Base-by-base conservation (phyloP, 169 alveolate species). In the Plasmodium inui region DNA sequence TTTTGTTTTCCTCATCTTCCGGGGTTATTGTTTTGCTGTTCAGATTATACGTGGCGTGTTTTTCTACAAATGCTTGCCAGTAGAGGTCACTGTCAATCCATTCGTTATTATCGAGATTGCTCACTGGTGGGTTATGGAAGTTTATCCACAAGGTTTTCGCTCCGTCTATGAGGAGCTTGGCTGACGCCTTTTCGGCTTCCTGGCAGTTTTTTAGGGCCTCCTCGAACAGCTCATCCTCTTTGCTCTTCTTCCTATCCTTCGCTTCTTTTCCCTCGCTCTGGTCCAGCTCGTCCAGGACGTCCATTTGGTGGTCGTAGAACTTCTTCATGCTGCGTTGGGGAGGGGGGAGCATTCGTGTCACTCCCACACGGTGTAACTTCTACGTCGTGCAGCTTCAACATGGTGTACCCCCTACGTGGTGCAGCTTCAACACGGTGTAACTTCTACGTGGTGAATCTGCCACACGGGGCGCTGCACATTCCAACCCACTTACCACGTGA, bases 1-100 rank as follows among this genome's bases (percentile, higher is more conserved):
- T 94, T 83, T 76, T 39, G 8, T 88, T 88, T 57, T 88, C 94
- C 37, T 88, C 94, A 41, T 88, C 95, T 89, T 96, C 97, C 30
- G 97, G 97, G 22, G 94, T 95, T 57, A 93, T 70, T 32, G 93
- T 82, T 46, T 95, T 95, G 22, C 83, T 95, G 17, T 95, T 92
- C 83, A 93, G 95, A 34, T 96, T 93, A 76, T 93, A 96, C 71
- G 92, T 85, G 28, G 96, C 95, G 61, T 97, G 98, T 84, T 97
- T 97, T 95, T 97, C 98, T 82, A 97, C 96, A 85, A 94, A 97
- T 50, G 98, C 98, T 83, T 97, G 98, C 98, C 98, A 97, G 83
- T 97, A 97, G 94, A 92, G 94, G 88, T 97, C 98, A 55, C 97
- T 92, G 71, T 97, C 98, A 55, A 97, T 86, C 98, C 98, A 97